Evolutionary conservation across 768 basidiomycete genomes (phyloP), one percentile per base, ranked within the genome.

Genomic region (Pisolithus marmoratus): DNA sequence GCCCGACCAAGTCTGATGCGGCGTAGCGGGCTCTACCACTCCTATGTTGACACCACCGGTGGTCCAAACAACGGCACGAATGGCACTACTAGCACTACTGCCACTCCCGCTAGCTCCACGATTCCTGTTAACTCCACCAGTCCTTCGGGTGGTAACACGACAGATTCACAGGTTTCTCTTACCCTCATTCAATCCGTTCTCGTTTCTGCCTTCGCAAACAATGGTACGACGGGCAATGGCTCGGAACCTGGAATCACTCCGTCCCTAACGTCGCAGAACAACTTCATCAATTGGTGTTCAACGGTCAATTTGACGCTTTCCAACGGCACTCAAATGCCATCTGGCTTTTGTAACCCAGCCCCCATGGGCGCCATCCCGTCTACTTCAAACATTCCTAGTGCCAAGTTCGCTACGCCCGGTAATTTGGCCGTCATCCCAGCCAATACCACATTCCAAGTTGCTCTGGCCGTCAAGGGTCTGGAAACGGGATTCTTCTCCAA

Each of bases 261-360:
- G 14, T 84, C 82, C 6, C 66, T 81, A 7, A 83, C 78, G 0
- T 83, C 83, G n/a, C 66, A 65, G 43, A 84, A 88, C 71, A 88
- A 88, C 73, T 89, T 84, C 64, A 85, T 85, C 69, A 84, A 85
- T 70, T 83, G 72, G 64, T 85, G 85, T 58, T 65, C 71, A 7
- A 78, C 75, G 15, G 60, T 73, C 4, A 58, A 73, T 48, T 64
- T 76, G 46, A 77, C 83, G 3, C 71, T 85, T 53, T 86, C 85
- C 41, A 78, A 83, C 58, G 83, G 84, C n/a, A 49, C 72, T 57
- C 83, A 81, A 59, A 61, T 79, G 61, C 65, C 59, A 53, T 63
- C 60, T 7, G 79, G 79, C 8, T 81, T 80, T 22, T 83, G 83
- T 64, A 84, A 85, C 64, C 76, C 79, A 31, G 72, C 78, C 15